These are phyloP conservation scores for Nemania abortiva DNA, from an alignment of 2,329 filamentous ascomycete genomes.

Conservation along the genomic window DNA sequence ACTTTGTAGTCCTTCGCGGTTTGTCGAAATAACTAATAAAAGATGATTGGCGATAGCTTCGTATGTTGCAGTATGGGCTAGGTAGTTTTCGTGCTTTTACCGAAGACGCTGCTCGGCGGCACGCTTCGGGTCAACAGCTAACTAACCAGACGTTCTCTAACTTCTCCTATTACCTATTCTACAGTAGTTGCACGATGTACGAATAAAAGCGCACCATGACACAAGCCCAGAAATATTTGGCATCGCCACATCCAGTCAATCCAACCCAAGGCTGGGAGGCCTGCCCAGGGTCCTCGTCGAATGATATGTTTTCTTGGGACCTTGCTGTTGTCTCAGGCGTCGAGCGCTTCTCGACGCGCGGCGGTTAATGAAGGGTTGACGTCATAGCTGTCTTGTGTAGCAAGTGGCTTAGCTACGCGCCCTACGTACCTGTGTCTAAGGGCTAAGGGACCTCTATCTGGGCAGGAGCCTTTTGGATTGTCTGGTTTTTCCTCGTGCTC, in stretches of 20 bases:
- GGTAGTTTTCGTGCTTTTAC: neutral
- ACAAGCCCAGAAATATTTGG: neutral
- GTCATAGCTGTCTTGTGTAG: slow-evolving; percentile 27
- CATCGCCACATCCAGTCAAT: slow-evolving; percentile 17
- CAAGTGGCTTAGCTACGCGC: slow-evolving; percentile 17
- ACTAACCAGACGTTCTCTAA: neutral
- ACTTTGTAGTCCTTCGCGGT: neutral
- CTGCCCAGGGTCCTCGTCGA: slow-evolving; percentile 10
- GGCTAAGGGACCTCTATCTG: neutral
- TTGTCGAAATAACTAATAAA: neutral
- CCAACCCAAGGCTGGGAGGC: neutral
- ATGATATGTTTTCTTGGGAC: slow-evolving; percentile 9
- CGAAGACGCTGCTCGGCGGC: neutral
- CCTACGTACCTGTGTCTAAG: neutral
- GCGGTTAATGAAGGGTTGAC: slow-evolving; percentile 29
- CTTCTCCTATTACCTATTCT: too few relatives aligned
- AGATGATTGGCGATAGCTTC: slow-evolving; percentile 1
- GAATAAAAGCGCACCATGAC: neutral
- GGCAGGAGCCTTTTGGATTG: neutral
- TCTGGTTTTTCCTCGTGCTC: neutral
- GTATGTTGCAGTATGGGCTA: neutral
- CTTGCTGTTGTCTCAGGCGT: slow-evolving; percentile 3
- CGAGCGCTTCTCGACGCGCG: slow-evolving; percentile 17
- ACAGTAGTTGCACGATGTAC: neutral
- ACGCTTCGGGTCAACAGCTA: neutral